Conservation (phyloP, 805 yeast genomes). For the Dipodascopsis uninucleata region DNA sequence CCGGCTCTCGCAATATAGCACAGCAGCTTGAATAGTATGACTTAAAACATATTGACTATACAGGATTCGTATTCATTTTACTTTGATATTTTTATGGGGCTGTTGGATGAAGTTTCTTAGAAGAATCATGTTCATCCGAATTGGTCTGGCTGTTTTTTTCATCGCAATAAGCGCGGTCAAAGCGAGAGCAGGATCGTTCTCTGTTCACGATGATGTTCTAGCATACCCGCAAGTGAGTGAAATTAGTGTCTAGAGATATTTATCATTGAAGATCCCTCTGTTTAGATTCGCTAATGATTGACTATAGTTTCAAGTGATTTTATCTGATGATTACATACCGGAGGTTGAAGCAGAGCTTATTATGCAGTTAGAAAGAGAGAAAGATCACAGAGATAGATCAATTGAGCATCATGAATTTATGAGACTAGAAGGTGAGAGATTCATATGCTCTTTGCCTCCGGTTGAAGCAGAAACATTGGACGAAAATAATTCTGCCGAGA, state of each 20-base stretch:
- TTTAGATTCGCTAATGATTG: neutral
- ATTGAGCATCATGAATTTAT: constrained; percentile 8
- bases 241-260: neutral
- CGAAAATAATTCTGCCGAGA: constrained; percentile 16
- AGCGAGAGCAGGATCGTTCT: constrained; percentile 13
- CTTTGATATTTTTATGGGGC: no score
- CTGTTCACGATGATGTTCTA: constrained; percentile 26
- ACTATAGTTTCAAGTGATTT: constrained; percentile 14
- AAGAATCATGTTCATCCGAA: neutral
- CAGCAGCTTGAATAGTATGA: no score
- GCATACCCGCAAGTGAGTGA: constrained; percentile 24
- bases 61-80: no score
- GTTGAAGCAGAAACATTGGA: constrained; percentile 9
- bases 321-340: constrained; percentile 9
- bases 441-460: constrained; percentile 18
- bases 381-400: constrained; percentile 1
- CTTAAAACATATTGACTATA: no score
- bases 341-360: constrained; percentile 5
- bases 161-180: no score
- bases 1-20: no score
- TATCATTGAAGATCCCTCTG: no score
- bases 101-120: neutral
- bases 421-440: constrained; percentile 8
- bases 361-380: neutral
- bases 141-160: no score